Percentiles rank a stretch among this genome's conserved stretches.
Conservation (phyloP, 2,329 filamentous ascomycete species). For the Hymenoscyphus occultus region DNA sequence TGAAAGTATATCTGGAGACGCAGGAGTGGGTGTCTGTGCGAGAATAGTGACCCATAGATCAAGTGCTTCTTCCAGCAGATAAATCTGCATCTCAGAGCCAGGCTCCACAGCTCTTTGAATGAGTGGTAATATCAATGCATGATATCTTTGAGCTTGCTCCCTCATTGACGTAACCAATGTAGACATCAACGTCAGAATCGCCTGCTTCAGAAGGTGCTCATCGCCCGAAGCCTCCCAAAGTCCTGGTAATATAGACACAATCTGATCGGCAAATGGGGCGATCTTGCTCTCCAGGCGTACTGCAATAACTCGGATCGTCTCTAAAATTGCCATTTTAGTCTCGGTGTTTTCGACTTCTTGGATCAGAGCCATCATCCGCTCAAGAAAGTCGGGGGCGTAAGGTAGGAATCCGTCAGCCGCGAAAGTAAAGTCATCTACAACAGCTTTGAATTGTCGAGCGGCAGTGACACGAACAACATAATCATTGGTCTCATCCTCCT, state of each 20-base stretch:
- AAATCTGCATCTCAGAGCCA: slow-evolving; percentile 70
- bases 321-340: slow-evolving; percentile 85
- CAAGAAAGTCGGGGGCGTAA: slow-evolving; percentile 70
- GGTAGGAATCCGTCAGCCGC: slow-evolving; percentile 70
- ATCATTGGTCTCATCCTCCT: slow-evolving; percentile 77
- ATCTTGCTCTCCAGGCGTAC: slow-evolving; percentile 75
- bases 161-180: slow-evolving; percentile 86
- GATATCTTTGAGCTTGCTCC: slow-evolving; percentile 71
- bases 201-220: slow-evolving; percentile 90
- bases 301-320: slow-evolving; percentile 79
- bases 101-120: slow-evolving; percentile 77
- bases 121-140: slow-evolving; percentile 76
- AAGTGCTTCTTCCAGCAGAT: slow-evolving; percentile 86
- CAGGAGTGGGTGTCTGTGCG: slow-evolving; percentile 59
- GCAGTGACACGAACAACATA: slow-evolving; percentile 89
- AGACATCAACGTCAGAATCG: slow-evolving; percentile 80
- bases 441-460: slow-evolving; percentile 74
- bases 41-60: slow-evolving; percentile 83
- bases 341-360: slow-evolving; percentile 78
- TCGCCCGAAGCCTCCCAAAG: slow-evolving; percentile 80
- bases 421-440: slow-evolving; percentile 85
- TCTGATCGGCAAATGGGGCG: slow-evolving; percentile 67
- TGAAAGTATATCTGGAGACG: slow-evolving; percentile 58
- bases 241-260: slow-evolving; percentile 74
- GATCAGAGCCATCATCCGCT: slow-evolving; percentile 72